Evolutionary conservation across 2,329 filamentous ascomycete genomes (phyloP).

Genomic region (Aspergillus awamori): DNA sequence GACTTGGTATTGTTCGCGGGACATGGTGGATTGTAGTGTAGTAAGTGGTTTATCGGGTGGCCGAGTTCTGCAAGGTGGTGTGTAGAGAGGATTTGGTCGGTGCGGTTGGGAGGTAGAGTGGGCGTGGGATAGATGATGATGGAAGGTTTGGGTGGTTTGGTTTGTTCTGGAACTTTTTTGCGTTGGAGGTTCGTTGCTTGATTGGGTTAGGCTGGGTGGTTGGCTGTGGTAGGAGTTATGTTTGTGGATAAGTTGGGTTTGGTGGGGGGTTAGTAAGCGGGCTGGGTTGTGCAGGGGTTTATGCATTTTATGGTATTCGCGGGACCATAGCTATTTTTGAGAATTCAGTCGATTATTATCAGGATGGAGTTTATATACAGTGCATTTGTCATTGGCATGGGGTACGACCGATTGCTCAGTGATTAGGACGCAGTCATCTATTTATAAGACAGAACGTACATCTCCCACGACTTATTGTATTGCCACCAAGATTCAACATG

Average conservation of each 20-base stretch:
- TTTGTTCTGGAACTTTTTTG: conserved; percentile 10
- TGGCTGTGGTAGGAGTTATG: neutral
- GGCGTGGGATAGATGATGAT: neutral
- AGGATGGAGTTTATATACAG: too few species aligned
- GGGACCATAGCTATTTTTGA: too few species aligned
- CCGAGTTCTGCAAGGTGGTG: neutral
- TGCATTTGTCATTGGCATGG: too few species aligned
- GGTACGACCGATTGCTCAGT: too few species aligned
- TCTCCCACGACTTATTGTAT: too few species aligned
- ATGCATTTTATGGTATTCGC: too few species aligned
- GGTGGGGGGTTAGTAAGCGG: neutral
- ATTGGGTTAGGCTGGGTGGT: neutral
- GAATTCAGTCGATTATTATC: too few species aligned
- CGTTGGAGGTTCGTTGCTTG: neutral
- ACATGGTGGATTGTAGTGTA: conserved; percentile 46
- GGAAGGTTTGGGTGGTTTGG: neutral
- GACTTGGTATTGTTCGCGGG: conserved; percentile 77
- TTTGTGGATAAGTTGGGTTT: neutral
- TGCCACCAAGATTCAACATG: conserved; percentile 3
- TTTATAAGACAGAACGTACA: neutral
- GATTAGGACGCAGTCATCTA: too few species aligned
- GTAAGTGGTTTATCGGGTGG: conserved; percentile 10
- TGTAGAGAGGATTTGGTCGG: neutral
- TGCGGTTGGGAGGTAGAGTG: neutral
- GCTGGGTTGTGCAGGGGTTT: too few species aligned